A percentile compares a stretch with the other conserved stretches of the same genome.
Evolutionary conservation across 208 protist genomes (phyloP).

Genomic region (Naegleria lovaniensis): DNA sequence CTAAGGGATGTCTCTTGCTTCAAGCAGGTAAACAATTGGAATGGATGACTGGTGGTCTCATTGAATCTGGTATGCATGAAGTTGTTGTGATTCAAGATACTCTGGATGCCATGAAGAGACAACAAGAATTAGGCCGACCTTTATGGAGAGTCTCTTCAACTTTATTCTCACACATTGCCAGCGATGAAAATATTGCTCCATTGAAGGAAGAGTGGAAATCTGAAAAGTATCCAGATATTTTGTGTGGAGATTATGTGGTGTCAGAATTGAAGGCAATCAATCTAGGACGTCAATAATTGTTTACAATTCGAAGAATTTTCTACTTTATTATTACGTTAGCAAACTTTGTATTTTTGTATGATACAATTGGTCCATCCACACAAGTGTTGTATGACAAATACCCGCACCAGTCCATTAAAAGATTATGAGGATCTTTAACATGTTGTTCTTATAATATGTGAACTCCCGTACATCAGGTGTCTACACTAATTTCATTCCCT

Average conservation of each 20-base stretch:
- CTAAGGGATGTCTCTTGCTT: slow-evolving; percentile 54
- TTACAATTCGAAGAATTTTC: too few species aligned
- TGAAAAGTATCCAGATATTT: neutral
- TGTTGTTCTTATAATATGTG: too few species aligned
- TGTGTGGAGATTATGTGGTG: neutral
- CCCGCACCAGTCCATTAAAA: too few species aligned
- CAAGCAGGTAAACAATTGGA: slow-evolving; percentile 69
- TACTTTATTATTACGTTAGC: too few species aligned
- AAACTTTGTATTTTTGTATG: too few species aligned
- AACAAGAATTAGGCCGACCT: slow-evolving; percentile 29
- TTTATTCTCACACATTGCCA: slow-evolving; percentile 57
- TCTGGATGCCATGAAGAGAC: slow-evolving; percentile 27
- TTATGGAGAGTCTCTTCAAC: slow-evolving; percentile 62
- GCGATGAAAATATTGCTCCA: slow-evolving; percentile 42
- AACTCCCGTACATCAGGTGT: too few species aligned
- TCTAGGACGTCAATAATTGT: neutral
- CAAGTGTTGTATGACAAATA: too few species aligned
- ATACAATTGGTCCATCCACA: too few species aligned
- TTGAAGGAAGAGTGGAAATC: slow-evolving; percentile 24
- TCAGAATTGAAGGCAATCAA: slow-evolving; percentile 17
- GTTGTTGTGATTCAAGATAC: slow-evolving; percentile 54
- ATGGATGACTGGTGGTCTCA: slow-evolving; percentile 52
- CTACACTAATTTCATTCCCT: too few species aligned
- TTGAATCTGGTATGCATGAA: slow-evolving; percentile 58
- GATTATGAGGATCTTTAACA: too few species aligned